phyloP scores from a whole-genome alignment of 1,284 basidiomycete genomes.

The Phellinidium pouzarii region DNA sequence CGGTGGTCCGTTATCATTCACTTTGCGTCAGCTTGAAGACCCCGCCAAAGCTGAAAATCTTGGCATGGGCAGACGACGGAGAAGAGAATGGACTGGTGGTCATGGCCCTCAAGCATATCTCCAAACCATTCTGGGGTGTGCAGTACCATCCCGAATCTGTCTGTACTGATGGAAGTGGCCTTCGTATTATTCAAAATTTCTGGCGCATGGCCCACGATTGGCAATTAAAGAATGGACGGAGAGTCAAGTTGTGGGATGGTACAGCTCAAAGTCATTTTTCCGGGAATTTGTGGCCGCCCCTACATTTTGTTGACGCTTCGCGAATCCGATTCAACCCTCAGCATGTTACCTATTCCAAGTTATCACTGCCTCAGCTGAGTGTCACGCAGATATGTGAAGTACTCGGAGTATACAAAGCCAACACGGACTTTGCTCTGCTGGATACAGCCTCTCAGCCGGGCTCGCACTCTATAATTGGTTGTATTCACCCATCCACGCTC shows the following conservation, averaged over 20 bases:
- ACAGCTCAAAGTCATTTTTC: constrained; percentile 24
- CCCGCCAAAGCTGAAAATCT: constrained; percentile 43
- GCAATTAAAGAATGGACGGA: constrained; percentile 33
- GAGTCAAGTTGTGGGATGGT: constrained; percentile 35
- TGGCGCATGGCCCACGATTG: constrained; percentile 59
- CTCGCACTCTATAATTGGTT: constrained; percentile 65
- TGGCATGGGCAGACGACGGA: constrained; percentile 65
- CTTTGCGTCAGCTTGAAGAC: constrained; percentile 48
- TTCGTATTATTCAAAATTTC: constrained; percentile 63
- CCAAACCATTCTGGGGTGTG: constrained; percentile 83
- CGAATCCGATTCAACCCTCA: constrained; percentile 22
- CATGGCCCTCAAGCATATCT: constrained; percentile 64
- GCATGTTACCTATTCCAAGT: constrained; percentile 20
- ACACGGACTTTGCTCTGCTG: constrained; percentile 59
- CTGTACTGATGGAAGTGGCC: constrained; percentile 56
- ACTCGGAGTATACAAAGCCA: constrained; percentile 50
- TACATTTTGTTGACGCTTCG: constrained; percentile 25
- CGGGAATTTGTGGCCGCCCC: constrained; percentile 42
- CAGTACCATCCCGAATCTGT: constrained; percentile 94
- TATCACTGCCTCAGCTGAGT: constrained; percentile 38
- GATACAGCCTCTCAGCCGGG: constrained; percentile 72
- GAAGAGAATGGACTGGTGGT: constrained; percentile 57
- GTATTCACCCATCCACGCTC: constrained; percentile 42
- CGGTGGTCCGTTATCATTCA: constrained; percentile 85
- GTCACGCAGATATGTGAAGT: constrained; percentile 49